Evolutionary conservation across 768 basidiomycete species (phyloP).

Genomic region (Leucocoprinus leucothites): DNA sequence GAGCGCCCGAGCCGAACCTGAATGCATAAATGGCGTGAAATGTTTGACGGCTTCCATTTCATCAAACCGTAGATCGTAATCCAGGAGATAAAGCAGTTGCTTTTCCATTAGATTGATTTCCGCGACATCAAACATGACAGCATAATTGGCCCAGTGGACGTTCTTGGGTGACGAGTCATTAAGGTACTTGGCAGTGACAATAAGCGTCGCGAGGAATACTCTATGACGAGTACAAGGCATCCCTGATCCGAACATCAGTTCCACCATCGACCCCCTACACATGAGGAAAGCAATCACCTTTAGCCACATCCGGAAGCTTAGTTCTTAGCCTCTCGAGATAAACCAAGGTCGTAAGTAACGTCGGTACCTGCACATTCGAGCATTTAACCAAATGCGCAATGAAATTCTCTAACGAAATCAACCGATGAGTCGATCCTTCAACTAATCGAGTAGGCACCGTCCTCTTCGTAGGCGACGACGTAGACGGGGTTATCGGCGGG

Average conservation of each 20-base stretch:
- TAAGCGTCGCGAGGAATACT: conserved; percentile 93
- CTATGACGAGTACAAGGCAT: conserved; percentile 93
- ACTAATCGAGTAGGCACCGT: not conserved
- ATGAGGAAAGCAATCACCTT: conserved; percentile 53
- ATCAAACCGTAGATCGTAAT: conserved; percentile 88
- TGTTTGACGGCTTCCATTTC: conserved; percentile 73
- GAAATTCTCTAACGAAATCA: conserved; percentile 77
- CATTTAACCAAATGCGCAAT: conserved; percentile 76
- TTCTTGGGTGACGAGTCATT: conserved; percentile 98
- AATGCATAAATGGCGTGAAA: conserved; percentile 67
- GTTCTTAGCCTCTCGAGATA: conserved; percentile 85
- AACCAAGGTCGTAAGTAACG: conserved; percentile 85
- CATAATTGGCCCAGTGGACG: conserved; percentile 86
- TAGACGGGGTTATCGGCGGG: conserved; percentile 60
- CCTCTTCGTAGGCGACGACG: not conserved
- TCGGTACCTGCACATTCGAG: conserved; percentile 88
- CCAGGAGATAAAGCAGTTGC: conserved; percentile 88
- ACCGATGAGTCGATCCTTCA: conserved; percentile 7
- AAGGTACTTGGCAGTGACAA: conserved; percentile 94
- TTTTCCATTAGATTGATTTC: conserved; percentile 98
- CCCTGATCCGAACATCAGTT: conserved; percentile 31
- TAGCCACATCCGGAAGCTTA: conserved; percentile 79
- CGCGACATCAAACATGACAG: conserved; percentile 64
- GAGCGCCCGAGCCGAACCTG: conserved; percentile 39
- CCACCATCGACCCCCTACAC: not conserved